These are phyloP conservation scores for Termitomyces bulborhizus DNA, from an alignment of 768 basidiomycete species.

Conservation along the genomic window DNA sequence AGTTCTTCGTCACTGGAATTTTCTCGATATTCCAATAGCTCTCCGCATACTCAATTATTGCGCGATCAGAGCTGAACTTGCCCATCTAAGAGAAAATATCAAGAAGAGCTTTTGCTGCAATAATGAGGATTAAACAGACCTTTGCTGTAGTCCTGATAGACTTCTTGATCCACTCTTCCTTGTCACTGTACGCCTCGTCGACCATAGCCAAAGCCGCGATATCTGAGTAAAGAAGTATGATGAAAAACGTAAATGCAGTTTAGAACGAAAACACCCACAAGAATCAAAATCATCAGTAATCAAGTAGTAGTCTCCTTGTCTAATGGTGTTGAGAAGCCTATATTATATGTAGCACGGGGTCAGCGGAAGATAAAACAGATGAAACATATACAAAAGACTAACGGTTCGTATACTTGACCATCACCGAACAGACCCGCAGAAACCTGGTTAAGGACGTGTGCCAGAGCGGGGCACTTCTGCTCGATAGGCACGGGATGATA, in stretches of 20 bases:
- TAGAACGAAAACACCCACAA: constrained; percentile 39
- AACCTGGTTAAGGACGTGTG: constrained; percentile 71
- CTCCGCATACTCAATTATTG: constrained; percentile 90
- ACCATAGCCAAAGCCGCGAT: constrained; percentile 81
- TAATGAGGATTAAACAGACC: constrained; percentile 23
- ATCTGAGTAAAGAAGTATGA: constrained; percentile 34
- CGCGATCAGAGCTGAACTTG: constrained; percentile 93
- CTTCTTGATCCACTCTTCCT: constrained; percentile 88
- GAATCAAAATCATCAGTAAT: constrained; percentile 93
- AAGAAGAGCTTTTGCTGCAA: background rate
- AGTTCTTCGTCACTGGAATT: constrained; percentile 17
- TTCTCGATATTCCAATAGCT: constrained; percentile 77
- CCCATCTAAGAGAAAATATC: constrained; percentile 58
- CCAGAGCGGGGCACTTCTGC: constrained; percentile 77
- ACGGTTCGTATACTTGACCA: constrained; percentile 79
- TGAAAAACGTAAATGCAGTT: background rate
- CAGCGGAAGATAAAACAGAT: background rate
- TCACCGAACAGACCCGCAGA: constrained; percentile 80
- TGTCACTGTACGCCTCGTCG: constrained; percentile 82
- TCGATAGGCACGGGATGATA: constrained; percentile 81
- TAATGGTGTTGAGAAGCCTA: constrained; percentile 70
- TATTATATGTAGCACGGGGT: constrained; percentile 16
- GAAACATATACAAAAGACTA: constrained; percentile 23
- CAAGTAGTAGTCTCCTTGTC: constrained; percentile 73
- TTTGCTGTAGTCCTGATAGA: constrained; percentile 79